A percentile compares a stretch with the other conserved stretches of the same genome.
phyloP scores from a whole-genome alignment of 2,329 filamentous ascomycete species.

The Rhexocercosporidium sp. region DNA sequence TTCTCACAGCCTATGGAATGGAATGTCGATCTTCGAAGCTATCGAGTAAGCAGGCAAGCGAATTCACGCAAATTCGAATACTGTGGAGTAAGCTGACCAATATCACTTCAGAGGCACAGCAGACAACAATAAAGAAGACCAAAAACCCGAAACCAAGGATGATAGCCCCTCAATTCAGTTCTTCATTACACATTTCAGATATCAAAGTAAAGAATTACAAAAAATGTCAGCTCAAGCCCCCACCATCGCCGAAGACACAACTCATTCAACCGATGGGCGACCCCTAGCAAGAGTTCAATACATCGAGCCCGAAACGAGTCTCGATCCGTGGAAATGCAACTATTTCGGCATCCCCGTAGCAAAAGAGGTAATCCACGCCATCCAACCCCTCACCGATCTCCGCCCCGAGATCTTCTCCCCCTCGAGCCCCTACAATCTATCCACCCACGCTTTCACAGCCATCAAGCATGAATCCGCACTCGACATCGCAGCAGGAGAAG shows the following conservation, averaged over 20 bases:
- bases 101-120: background rate
- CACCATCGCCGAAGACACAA: background rate
- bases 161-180: background rate
- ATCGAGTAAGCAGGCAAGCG: background rate
- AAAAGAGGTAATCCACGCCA: conserved; percentile 1
- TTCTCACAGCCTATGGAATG: background rate
- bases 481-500: conserved; percentile 7
- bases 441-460: conserved; percentile 12
- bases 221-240: background rate
- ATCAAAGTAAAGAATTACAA: background rate
- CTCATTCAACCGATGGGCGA: background rate
- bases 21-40: background rate
- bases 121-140: background rate
- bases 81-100: background rate
- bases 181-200: no score
- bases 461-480: conserved; percentile 12
- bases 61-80: background rate
- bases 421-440: conserved; percentile 1
- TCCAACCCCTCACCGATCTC: conserved; percentile 10
- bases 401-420: conserved; percentile 13
- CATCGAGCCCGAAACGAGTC: conserved; percentile 11
- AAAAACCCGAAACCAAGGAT: background rate
- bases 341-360: conserved; percentile 9
- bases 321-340: conserved; percentile 15
- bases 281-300: conserved; percentile 9